Base-by-base conservation (phyloP, 768 basidiomycete genomes). In the Kwoniella shandongensis region DNA sequence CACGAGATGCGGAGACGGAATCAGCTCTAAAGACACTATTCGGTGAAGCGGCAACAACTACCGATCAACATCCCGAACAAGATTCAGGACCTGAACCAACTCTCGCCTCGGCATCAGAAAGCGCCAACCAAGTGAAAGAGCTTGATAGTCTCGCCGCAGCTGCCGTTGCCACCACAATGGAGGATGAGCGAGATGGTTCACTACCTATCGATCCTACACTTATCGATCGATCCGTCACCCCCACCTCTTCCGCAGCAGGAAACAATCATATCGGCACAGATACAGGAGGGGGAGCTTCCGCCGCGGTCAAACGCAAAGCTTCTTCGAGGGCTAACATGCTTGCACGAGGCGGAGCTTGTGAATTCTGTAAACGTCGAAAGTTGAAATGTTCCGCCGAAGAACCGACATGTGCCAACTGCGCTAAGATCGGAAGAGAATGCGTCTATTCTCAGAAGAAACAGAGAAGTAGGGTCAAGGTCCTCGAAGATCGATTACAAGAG, bases 401-500 rank as follows among this genome's bases (percentile, higher is more conserved):
- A 26, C 70, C 70, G 0, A 48, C 49, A 7, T 72, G 70, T 46
- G 44, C 54, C 0, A 63, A 59, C 12, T 70, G 71, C 32, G 13
- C 48, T 5, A 59, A 62, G 15, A 46, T 54, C 11, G 60, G 59
- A 3, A 62, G 47, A 51, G 54, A 59, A 26, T 73, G 71, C 44
- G 58, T 70, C 1, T 73, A 73, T 40, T 51, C 48, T 20, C 71
- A 73, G 48, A 70, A 70, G 54, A 70, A 66, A 48, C 71, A 73
- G 51, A 44, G 57, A 40, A 66, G 63, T 45, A 32, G 62, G 11
- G 66, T 73, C 6, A 63, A 50, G 35, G 44, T 66, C 15, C 57
- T 73, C 22, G 68, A 73, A 50, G 71, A 73, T 51, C 27, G 66
- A 41, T 46, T 73, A 18, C 59, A 57, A n/a, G 71, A 72, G 46